Percentiles rank a stretch among this genome's conserved stretches.
phyloP scores from a whole-genome alignment of 169 alveolate genomes.

The Plasmodium malariae region DNA sequence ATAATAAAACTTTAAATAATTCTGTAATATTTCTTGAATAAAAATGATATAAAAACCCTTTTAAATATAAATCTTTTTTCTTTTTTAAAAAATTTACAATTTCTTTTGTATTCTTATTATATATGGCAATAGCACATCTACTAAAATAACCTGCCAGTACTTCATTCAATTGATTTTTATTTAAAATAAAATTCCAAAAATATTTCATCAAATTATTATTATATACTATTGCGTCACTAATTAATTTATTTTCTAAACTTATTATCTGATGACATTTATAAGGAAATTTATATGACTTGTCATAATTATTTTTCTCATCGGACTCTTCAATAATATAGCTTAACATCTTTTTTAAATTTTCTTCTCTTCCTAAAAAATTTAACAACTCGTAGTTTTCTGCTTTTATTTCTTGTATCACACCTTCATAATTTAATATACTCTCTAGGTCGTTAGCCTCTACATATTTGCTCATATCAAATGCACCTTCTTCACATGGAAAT shows the following conservation, averaged over 20 bases:
- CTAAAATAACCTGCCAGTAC: constrained; percentile 65
- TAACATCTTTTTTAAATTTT: constrained; percentile 33
- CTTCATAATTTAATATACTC: constrained; percentile 39
- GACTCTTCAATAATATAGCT: constrained; percentile 48
- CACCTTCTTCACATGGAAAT: constrained; percentile 5
- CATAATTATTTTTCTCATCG: constrained; percentile 36
- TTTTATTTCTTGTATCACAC: constrained; percentile 53
- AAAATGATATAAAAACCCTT: constrained; percentile 59
- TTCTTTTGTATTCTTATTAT: constrained; percentile 62
- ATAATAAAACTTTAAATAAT: constrained; percentile 40
- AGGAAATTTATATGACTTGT: constrained; percentile 42
- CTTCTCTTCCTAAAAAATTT: constrained; percentile 39
- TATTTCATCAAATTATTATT: constrained; percentile 46
- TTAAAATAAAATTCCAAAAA: constrained; percentile 47
- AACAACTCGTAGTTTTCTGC: constrained; percentile 37
- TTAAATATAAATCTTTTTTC: constrained; percentile 48
- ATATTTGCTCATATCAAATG: constrained; percentile 33
- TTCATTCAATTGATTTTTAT: constrained; percentile 64
- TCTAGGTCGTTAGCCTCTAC: constrained; percentile 31
- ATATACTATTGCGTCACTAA: constrained; percentile 45
- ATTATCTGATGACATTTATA: constrained; percentile 68
- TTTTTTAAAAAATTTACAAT: constrained; percentile 56
- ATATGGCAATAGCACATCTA: constrained; percentile 62
- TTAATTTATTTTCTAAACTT: constrained; percentile 58
- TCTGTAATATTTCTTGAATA: constrained; percentile 73